Base-by-base conservation (phyloP, 78 protist species). In the Corallochytrium limacisporum region DNA sequence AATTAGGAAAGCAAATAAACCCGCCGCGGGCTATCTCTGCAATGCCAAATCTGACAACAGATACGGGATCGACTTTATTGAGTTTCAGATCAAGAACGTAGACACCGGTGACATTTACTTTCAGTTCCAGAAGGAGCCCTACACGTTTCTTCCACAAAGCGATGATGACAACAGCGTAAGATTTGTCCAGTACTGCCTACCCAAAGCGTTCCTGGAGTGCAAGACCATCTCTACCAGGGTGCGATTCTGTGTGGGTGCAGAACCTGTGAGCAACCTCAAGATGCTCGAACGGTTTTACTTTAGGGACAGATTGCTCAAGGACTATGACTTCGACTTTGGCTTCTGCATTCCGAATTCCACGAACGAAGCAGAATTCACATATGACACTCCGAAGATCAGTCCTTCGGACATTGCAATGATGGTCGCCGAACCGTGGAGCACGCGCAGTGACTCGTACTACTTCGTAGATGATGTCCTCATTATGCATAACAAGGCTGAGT, bases 241-340 rank as follows among this genome's bases (percentile, higher is more conserved):
- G 15, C 43, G 24, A 10, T 87, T 82, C 59, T 5, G 50, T 0
- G 86, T 87, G 1, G 92, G 92, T 12, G 26, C 48, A 15, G 15
- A 75, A 32, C 72, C 66, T n/a, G 74, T 87, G 18, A 49, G 48
- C 49, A 56, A 48, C 61, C 82, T 87, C 75, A 60, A 85, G 26
- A 87, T 87, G 88, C 79, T 87, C 24, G 92, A 87, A 68, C 79
- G 92, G 16, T 88, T 82, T 66, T 87, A 81, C 66, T 82, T 82
- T 75, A 12, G 70, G 10, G 46, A 66, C 68, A 44, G 32, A 75
- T 49, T 87, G 51, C n/a, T 87, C 65, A 74, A 78, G 79, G 26
- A 57, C 26, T 87, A 59, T 32, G 92, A 87, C 65, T 87, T 87
- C 50, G 44, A 20, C 39, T 77, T 87, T 32, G 88, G 86, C 29